These are phyloP conservation scores for Alternaria rosae DNA, from an alignment of 2,329 filamentous ascomycete species.

Conservation along the genomic window DNA sequence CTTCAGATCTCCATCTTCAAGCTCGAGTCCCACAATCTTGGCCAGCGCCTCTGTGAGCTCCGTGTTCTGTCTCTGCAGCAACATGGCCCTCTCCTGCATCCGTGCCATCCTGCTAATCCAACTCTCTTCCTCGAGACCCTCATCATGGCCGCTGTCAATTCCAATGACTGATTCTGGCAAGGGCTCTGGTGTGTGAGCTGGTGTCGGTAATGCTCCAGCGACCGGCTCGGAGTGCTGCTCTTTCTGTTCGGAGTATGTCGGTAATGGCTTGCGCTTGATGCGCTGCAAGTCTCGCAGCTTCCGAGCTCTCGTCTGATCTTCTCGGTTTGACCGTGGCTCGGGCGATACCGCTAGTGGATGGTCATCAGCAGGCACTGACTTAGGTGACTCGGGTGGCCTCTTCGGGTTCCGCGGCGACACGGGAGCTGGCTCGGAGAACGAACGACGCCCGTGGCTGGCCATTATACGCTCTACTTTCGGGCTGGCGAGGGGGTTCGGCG, in stretches of 20 bases:
- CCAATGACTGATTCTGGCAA: conserved; percentile 3
- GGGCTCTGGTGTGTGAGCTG: conserved; percentile 24
- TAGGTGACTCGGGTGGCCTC: conserved; percentile 22
- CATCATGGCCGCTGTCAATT: conserved; percentile 11
- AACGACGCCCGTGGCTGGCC: conserved; percentile 18
- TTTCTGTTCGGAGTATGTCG: background rate
- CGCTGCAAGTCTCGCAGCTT: conserved; percentile 35
- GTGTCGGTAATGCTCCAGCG: conserved; percentile 21
- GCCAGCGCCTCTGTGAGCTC: conserved; percentile 36
- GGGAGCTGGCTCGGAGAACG: conserved; percentile 21
- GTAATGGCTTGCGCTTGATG: conserved; percentile 28
- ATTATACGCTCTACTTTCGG: conserved; percentile 27
- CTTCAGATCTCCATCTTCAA: conserved; percentile 29
- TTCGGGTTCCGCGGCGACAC: conserved; percentile 24
- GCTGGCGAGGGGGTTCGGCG: conserved; percentile 35
- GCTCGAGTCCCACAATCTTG: conserved; percentile 34
- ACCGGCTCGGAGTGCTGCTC: conserved; percentile 16
- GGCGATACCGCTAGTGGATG: conserved; percentile 31
- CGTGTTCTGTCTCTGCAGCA: conserved; percentile 35
- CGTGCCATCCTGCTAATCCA: conserved; percentile 19
- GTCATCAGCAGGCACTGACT: conserved; percentile 26
- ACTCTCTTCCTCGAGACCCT: conserved; percentile 16
- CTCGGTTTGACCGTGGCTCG: conserved; percentile 28
- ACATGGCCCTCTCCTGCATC: conserved; percentile 27
- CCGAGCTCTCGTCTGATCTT: conserved; percentile 7